Conservation (phyloP, 177 flowering plant genomes). For the Vitis hybrid region DNA sequence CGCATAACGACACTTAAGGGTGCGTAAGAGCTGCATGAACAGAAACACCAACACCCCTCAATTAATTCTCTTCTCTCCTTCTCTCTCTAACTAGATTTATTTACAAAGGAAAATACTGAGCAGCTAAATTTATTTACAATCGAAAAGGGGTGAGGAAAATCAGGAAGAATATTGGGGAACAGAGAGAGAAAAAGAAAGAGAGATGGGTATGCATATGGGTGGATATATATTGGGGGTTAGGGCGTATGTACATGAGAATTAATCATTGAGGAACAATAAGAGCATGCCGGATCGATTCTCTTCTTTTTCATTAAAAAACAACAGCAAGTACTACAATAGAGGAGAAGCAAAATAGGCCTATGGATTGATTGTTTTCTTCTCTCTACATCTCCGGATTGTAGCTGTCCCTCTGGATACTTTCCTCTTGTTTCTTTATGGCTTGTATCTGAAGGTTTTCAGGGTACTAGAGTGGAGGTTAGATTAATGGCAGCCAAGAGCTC, state of each 20-base stretch:
- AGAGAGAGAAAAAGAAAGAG: constrained; percentile 5
- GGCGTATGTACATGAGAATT: constrained; percentile 5
- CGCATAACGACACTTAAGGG: constrained; percentile 38
- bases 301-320: neutral
- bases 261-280: constrained; percentile 9
- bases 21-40: constrained; percentile 35
- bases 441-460: neutral
- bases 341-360: constrained; percentile 7
- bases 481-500: neutral
- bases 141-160: neutral
- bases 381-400: constrained; percentile 19
- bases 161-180: neutral
- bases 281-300: neutral
- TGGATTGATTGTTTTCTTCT: constrained; percentile 20
- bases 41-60: constrained; percentile 14
- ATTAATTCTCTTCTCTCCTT: neutral
- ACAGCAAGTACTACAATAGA: neutral
- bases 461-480: neutral
- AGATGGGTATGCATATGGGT: constrained; percentile 11
- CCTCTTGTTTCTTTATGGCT: constrained; percentile 19
- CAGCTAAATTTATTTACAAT: too few relatives aligned
- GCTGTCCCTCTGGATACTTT: constrained; percentile 22
- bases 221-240: constrained; percentile 2
- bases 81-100: constrained; percentile 7
- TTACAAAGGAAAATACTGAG: neutral